Conservation (phyloP, 2,329 filamentous ascomycete species). For the Cadophora malorum region DNA sequence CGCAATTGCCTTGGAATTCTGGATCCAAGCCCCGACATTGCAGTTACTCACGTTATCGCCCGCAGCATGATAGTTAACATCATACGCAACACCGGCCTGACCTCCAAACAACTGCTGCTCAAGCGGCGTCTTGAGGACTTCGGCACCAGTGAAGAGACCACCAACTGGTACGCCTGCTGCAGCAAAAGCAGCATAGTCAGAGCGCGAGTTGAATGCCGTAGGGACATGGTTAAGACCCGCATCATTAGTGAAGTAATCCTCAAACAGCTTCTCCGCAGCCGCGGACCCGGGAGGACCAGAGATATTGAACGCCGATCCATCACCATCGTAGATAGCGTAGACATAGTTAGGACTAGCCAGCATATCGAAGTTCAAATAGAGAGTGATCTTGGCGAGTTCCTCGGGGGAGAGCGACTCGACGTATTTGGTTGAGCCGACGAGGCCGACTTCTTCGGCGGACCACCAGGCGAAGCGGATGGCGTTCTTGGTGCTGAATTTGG, state of each 20-base stretch:
- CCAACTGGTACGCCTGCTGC: conserved; percentile 73
- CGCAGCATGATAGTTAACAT: conserved; percentile 65
- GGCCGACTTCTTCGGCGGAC: conserved; percentile 69
- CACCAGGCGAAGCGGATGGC: conserved; percentile 71
- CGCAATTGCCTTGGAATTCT: conserved; percentile 60
- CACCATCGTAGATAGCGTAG: conserved; percentile 69
- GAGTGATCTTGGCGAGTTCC: conserved; percentile 65
- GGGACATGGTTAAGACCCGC: conserved; percentile 46
- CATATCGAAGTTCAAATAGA: conserved; percentile 75
- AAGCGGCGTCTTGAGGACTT: conserved; percentile 71
- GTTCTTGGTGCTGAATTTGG: conserved; percentile 63
- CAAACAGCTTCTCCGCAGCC: conserved; percentile 26
- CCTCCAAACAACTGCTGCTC: conserved; percentile 73
- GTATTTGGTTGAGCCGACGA: conserved; percentile 67
- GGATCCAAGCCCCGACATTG: conserved; percentile 63
- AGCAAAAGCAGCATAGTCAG: conserved; percentile 80
- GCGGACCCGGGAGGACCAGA: conserved; percentile 58
- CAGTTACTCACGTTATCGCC: conserved; percentile 64
- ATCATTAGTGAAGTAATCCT: conserved; percentile 26
- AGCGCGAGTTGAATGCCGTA: conserved; percentile 77
- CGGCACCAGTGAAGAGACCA: conserved; percentile 77
- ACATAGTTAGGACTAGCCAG: conserved; percentile 68
- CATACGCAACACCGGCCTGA: conserved; percentile 62
- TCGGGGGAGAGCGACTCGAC: conserved; percentile 57
- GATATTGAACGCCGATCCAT: conserved; percentile 43